Evolutionary conservation across 768 basidiomycete species (phyloP).

Genomic region (Favolaschia claudopus): DNA sequence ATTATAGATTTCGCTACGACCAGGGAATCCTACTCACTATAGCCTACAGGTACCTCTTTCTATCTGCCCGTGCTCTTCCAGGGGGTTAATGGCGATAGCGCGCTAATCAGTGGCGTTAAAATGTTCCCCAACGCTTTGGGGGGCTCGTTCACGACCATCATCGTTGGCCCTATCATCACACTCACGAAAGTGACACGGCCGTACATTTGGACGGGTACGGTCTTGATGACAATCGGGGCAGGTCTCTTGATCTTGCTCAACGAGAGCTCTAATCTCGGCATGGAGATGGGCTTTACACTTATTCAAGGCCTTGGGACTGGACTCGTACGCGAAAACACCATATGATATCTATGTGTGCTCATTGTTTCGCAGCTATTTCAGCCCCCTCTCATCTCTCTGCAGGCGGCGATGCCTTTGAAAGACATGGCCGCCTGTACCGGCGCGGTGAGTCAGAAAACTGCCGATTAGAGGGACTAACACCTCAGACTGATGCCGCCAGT

Average conservation of each 20-base stretch:
- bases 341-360: neutral
- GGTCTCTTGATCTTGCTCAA: conserved; percentile 37
- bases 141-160: conserved; percentile 39
- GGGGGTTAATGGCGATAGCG: conserved; percentile 35
- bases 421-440: conserved; percentile 16
- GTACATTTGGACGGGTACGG: conserved; percentile 35
- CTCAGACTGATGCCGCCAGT: neutral
- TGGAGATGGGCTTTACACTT: conserved; percentile 13
- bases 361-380: conserved; percentile 8
- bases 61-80: conserved; percentile 48
- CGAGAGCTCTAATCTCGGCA: conserved; percentile 21
- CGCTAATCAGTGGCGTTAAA: conserved; percentile 37
- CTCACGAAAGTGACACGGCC: conserved; percentile 37
- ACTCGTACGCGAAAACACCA: neutral
- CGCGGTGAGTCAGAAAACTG: conserved; percentile 5
- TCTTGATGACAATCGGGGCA: conserved; percentile 38
- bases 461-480: neutral
- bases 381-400: conserved; percentile 17
- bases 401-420: conserved; percentile 20
- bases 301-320: conserved; percentile 15
- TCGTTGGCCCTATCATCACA: conserved; percentile 38
- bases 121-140: conserved; percentile 36
- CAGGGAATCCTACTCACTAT: neutral
- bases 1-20: no score
- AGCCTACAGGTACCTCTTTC: conserved; percentile 12